These are phyloP conservation scores for Austroboletus olivaceoglutinosus DNA, from an alignment of 1,284 basidiomycete species.

Conservation along the genomic window DNA sequence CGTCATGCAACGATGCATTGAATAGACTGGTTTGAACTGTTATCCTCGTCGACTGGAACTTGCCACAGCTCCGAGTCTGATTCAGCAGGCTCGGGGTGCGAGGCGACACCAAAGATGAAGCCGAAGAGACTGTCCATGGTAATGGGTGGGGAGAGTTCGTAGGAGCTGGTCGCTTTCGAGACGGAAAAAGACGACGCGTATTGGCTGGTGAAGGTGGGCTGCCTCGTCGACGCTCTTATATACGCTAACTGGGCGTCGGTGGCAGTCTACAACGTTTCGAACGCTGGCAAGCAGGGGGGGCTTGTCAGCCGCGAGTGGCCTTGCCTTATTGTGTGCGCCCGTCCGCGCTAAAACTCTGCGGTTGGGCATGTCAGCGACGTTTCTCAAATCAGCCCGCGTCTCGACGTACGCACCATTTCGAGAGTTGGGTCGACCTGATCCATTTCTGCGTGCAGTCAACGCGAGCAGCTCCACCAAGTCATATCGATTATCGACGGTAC, in stretches of 20 bases:
- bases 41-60: conserved; percentile 14
- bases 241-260: conserved; percentile 9
- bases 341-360: too few relatives aligned
- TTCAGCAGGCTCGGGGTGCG: neutral
- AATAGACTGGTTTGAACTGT: neutral
- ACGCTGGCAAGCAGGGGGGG: too few relatives aligned
- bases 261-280: neutral
- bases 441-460: too few relatives aligned
- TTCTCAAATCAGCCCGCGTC: too few relatives aligned
- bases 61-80: conserved; percentile 5
- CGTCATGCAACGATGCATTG: conserved; percentile 21
- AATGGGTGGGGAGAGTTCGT: conserved; percentile 2
- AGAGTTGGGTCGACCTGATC: too few relatives aligned
- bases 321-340: neutral
- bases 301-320: neutral
- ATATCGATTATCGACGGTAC: too few relatives aligned
- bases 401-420: too few relatives aligned
- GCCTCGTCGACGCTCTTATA: conserved; percentile 16
- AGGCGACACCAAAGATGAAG: neutral
- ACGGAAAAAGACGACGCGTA: conserved; percentile 3
- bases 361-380: too few relatives aligned
- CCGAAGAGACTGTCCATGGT: conserved; percentile 20
- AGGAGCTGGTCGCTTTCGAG: neutral
- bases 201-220: conserved; percentile 2
- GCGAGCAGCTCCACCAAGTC: too few relatives aligned